Conservation (phyloP, 306 rosid species). For the Lathyrus tuberosus region DNA sequence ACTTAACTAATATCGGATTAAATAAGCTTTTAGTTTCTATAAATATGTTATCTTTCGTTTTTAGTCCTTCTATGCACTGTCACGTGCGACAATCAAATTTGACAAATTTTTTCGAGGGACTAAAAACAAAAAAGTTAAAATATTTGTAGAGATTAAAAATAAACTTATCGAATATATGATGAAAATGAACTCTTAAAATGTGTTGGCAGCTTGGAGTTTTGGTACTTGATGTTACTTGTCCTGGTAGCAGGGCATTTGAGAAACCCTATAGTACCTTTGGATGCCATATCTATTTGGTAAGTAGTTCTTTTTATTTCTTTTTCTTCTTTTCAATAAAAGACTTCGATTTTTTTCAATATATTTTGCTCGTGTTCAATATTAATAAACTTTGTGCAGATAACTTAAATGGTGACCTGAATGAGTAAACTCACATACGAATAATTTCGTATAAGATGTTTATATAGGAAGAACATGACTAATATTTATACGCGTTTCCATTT, state of each 20-base stretch:
- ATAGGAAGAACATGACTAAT: neutral
- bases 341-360: too few relatives aligned
- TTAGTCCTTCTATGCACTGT: too few relatives aligned
- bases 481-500: constrained; percentile 1
- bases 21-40: too few relatives aligned
- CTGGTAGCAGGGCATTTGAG: constrained; percentile 68
- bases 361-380: too few relatives aligned
- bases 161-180: neutral
- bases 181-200: constrained; percentile 16
- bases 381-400: too few relatives aligned
- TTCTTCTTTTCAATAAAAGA: too few relatives aligned
- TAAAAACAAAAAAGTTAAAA: too few relatives aligned
- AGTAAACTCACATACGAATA: neutral
- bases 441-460: too few relatives aligned
- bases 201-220: constrained; percentile 75
- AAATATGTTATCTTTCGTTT: too few relatives aligned
- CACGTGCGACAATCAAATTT: too few relatives aligned
- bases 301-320: neutral
- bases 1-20: neutral
- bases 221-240: constrained; percentile 82
- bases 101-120: too few relatives aligned
- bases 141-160: too few relatives aligned
- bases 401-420: neutral
- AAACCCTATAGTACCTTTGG: constrained; percentile 67
- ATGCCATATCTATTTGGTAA: constrained; percentile 80